These are phyloP conservation scores for Acanthamoeba lenticulata DNA, from an alignment of 208 protist genomes.

Conservation along the genomic window DNA sequence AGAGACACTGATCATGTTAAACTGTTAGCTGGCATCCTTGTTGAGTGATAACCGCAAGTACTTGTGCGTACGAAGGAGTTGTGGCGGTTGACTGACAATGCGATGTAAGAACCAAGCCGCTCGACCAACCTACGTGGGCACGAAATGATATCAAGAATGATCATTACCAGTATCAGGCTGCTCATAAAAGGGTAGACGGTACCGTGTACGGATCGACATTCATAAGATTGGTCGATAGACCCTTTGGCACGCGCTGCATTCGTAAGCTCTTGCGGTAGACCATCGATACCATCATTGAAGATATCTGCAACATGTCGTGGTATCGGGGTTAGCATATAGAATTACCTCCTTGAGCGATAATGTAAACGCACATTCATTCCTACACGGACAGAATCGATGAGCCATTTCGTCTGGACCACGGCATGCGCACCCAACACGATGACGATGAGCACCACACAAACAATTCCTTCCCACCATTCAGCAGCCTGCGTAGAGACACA, in stretches of 20 bases:
- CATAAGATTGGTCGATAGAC: not conserved
- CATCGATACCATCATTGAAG: not conserved
- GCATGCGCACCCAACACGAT: not conserved
- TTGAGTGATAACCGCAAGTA: not conserved
- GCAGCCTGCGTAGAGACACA: not conserved
- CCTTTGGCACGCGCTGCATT: not conserved
- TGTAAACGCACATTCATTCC: not conserved
- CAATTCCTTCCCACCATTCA: not conserved
- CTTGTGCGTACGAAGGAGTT: not conserved
- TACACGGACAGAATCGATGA: not conserved
- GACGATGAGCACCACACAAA: not conserved
- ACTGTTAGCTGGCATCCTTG: not conserved
- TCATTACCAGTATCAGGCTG: not conserved
- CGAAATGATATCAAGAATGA: not conserved
- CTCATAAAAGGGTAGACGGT: not conserved
- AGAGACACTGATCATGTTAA: not conserved
- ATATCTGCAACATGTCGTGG: not conserved
- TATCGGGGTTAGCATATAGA: not conserved
- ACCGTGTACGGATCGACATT: constrained; percentile 3
- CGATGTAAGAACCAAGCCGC: not conserved
- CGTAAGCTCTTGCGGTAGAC: constrained; percentile 7
- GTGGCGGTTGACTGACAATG: not conserved
- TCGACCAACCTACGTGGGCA: not conserved
- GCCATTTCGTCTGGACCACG: not conserved
- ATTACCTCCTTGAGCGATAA: not conserved